A percentile compares a stretch with the other conserved stretches of the same genome.
Conservation (phyloP, 257 asterid species). For the Solanum virginianum region DNA sequence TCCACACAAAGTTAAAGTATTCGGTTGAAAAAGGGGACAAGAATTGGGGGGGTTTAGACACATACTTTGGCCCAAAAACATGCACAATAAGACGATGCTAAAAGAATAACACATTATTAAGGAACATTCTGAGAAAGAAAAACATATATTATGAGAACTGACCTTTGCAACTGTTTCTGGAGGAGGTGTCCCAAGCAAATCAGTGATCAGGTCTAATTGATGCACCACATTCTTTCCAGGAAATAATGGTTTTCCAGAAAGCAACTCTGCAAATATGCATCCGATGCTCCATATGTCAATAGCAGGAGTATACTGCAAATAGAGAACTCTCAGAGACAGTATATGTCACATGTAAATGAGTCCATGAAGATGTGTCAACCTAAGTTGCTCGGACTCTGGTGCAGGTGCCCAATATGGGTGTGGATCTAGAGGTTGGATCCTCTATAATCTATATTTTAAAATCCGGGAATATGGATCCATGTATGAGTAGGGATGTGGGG, state of each 20-base stretch:
- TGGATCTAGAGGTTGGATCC: no score
- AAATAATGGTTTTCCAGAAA: conserved; percentile 72
- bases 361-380: neutral
- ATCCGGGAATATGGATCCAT: no score
- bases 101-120: neutral
- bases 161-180: conserved; percentile 83
- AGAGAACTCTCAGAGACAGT: conserved; percentile 1
- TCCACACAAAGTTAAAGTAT: neutral
- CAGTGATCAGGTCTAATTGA: conserved; percentile 88
- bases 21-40: neutral
- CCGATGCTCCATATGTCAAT: conserved; percentile 97
- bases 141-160: conserved; percentile 7
- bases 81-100: neutral
- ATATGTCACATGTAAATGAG: neutral
- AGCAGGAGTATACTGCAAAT: conserved; percentile 86
- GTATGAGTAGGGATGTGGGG: no score
- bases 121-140: neutral
- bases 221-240: conserved; percentile 93
- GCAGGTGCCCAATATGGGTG: no score
- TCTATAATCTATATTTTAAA: no score
- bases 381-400: no score
- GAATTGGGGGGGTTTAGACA: neutral
- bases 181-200: conserved; percentile 90
- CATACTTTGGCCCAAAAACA: neutral
- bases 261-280: conserved; percentile 94